These are phyloP conservation scores for Globisporangium nunn DNA, from an alignment of 352 stramenopile species.

Conservation along the genomic window DNA sequence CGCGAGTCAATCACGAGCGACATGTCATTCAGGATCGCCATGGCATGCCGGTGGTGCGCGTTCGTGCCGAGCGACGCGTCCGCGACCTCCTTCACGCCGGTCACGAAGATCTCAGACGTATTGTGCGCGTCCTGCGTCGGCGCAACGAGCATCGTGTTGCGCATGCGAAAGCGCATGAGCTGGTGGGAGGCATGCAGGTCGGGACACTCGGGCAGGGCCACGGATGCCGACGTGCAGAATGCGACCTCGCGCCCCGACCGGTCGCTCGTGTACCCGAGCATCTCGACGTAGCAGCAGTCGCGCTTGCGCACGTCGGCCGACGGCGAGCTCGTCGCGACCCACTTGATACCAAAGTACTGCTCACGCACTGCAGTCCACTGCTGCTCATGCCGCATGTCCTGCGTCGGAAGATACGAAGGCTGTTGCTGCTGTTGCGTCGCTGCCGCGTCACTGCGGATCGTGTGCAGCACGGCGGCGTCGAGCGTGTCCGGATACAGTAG, in stretches of 20 bases:
- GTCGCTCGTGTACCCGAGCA: slow-evolving; percentile 41
- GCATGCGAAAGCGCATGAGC: slow-evolving; percentile 31
- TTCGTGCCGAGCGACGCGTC: slow-evolving; percentile 26
- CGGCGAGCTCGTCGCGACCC: slow-evolving; percentile 26
- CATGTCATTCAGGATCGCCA: slow-evolving; percentile 43
- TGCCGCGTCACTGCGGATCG: slow-evolving; percentile 9
- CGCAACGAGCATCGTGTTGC: slow-evolving; percentile 36
- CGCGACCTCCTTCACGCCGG: slow-evolving; percentile 25
- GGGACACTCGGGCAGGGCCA: slow-evolving; percentile 40
- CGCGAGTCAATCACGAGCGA: slow-evolving; percentile 49
- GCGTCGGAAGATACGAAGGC: background rate
- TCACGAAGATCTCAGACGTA: slow-evolving; percentile 42
- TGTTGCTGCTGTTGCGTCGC: background rate
- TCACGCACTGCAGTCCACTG: slow-evolving; percentile 16
- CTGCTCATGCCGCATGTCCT: background rate
- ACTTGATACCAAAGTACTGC: slow-evolving; percentile 47
- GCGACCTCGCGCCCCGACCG: slow-evolving; percentile 27
- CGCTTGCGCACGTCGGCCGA: slow-evolving; percentile 19
- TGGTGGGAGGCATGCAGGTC: slow-evolving; percentile 22
- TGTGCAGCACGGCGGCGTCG: slow-evolving; percentile 32
- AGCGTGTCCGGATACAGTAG: slow-evolving; percentile 35
- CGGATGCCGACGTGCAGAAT: slow-evolving; percentile 29
- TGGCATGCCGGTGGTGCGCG: slow-evolving; percentile 33
- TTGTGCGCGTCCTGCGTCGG: slow-evolving; percentile 21
- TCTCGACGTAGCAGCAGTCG: slow-evolving; percentile 43